Evolutionary conservation across 192 early-diverging fungal genomes (phyloP), one percentile per base, ranked within the genome.

Genomic region (Borealophlyctis nickersoniae): DNA sequence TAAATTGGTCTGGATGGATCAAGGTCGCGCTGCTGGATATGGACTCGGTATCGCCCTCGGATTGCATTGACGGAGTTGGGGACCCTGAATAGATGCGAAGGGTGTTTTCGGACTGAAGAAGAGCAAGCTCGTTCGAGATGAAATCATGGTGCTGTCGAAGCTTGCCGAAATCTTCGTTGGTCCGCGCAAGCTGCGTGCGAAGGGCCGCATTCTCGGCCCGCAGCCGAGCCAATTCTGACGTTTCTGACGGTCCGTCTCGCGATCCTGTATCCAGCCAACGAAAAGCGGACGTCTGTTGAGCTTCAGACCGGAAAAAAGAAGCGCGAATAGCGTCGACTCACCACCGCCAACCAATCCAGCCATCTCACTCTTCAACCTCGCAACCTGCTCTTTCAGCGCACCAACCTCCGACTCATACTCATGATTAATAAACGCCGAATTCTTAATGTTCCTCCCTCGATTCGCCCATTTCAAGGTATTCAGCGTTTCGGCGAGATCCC

Each of bases 401-500:
- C 36, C 7, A 19, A 67, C 45, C 56, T 67, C 66, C 7, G 66
- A 70, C 14, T 68, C 19, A 54, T 67, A 67, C 32, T 64, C 60
- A 22, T 67, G 51, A 29, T 67, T 67, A 1, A 57, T 33, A 39
- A 56, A 9, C 16, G 66, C 66, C 22, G 54, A 11, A 66, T 66
- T 66, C 26, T 33, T 26, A 2, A 58, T 58, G 2, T 34, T 58
- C 27, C 57, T 26, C 19, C 57, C 57, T 13, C 57, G 9, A 1
- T 24, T 58, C 19, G 57, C 57, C 57, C 57, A 96, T 67, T 89
- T 88, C 49, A 96, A 77, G 0, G 93, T 96, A 62, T 90, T 94
- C 36, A 94, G 59, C 13, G 91, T 89, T 70, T 96, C 93, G 22
- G 77, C 73, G 28, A 94, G 60, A 66, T 95, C 93, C 32, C 83